phyloP scores from a whole-genome alignment of 345 rosid species.

The Erucastrum elatum region DNA sequence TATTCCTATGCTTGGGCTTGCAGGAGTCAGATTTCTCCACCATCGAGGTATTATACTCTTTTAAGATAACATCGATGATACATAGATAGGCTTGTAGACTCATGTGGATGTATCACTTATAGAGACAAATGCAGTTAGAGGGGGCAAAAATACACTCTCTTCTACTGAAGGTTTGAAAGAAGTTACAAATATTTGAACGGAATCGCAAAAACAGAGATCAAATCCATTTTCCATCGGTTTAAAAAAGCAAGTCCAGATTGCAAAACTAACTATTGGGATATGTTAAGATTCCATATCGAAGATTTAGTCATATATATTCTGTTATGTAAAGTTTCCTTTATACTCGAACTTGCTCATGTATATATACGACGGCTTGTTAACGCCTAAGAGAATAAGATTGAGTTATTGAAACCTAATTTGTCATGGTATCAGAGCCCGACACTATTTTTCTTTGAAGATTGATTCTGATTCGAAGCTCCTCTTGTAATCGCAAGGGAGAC shows the following conservation, averaged over 20 bases:
- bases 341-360: too few relatives aligned
- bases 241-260: slow-evolving; percentile 63
- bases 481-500: too few relatives aligned
- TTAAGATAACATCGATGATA: not conserved
- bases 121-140: slow-evolving; percentile 90
- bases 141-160: slow-evolving; percentile 57
- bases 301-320: too few relatives aligned
- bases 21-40: slow-evolving; percentile 63
- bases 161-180: slow-evolving; percentile 74
- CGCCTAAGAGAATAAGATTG: too few relatives aligned
- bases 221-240: slow-evolving; percentile 60
- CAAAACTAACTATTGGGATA: not conserved
- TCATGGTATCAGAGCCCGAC: too few relatives aligned
- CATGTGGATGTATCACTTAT: slow-evolving; percentile 28
- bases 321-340: too few relatives aligned
- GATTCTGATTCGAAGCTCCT: too few relatives aligned
- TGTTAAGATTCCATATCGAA: too few relatives aligned
- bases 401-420: too few relatives aligned
- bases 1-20: slow-evolving; percentile 82
- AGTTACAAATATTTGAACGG: slow-evolving; percentile 66
- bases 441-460: too few relatives aligned
- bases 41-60: slow-evolving; percentile 58
- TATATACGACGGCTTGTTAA: too few relatives aligned
- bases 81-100: slow-evolving; percentile 1
- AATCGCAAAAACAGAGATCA: slow-evolving; percentile 62